Percentiles rank a stretch among this genome's conserved stretches.
Evolutionary conservation across 805 yeast species (phyloP).

Genomic region (Kuraishia cidri): DNA sequence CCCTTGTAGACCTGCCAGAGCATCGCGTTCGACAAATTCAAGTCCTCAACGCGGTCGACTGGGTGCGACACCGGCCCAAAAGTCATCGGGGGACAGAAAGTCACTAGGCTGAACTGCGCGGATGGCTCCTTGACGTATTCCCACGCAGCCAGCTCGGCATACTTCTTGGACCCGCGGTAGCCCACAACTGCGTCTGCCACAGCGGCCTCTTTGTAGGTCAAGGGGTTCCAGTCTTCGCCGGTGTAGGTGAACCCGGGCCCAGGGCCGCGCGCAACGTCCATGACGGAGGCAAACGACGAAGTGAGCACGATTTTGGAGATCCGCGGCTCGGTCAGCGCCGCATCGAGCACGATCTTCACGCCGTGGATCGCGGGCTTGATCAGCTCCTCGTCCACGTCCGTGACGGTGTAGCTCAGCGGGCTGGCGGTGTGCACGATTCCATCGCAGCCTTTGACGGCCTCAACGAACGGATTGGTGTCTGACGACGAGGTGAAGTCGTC

Average conservation of each 20-base stretch:
- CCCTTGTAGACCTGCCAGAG: conserved; percentile 17
- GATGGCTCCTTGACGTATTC: conserved; percentile 20
- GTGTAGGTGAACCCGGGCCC: conserved; percentile 5
- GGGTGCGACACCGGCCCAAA: conserved; percentile 15
- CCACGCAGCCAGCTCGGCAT: conserved; percentile 35
- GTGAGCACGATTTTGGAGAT: conserved; percentile 3
- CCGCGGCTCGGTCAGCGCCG: conserved; percentile 2
- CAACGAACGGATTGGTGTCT: conserved; percentile 4
- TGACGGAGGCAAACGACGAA: conserved; percentile 4
- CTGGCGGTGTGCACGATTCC: conserved; percentile 7
- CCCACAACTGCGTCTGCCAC: conserved; percentile 14
- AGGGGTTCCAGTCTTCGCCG: conserved; percentile 4
- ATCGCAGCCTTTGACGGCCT: conserved; percentile 6
- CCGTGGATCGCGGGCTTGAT: conserved; percentile 10
- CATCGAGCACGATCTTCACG: conserved; percentile 7
- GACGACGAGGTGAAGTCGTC: conserved; percentile 6
- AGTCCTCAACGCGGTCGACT: conserved; percentile 10
- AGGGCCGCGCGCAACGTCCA: conserved; percentile 4
- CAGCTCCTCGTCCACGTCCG: conserved; percentile 9
- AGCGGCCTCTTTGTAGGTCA: conserved; percentile 3
- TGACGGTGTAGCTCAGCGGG: conserved; percentile 9
- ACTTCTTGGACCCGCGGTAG: conserved; percentile 27
- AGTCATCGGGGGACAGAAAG: conserved; percentile 23
- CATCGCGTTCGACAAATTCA: conserved; percentile 34
- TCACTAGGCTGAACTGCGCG: conserved; percentile 16